Percentiles rank a stretch among this genome's conserved stretches.
These are phyloP conservation scores for Zygoascus flipseniorum DNA, from an alignment of 805 yeast genomes.

Conservation along the genomic window DNA sequence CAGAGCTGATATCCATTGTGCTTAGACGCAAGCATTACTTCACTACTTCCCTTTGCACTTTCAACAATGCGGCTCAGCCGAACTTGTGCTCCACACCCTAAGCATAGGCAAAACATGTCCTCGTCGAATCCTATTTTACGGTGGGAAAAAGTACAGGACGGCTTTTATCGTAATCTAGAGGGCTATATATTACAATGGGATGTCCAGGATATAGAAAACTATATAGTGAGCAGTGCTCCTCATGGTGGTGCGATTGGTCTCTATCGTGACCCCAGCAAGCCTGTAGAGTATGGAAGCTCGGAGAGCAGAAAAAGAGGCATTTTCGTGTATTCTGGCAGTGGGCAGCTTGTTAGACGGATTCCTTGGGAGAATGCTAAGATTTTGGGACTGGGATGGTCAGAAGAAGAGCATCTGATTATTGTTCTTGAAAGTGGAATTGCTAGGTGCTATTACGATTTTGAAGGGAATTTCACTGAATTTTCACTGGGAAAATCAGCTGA, in stretches of 20 bases:
- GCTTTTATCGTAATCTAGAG: slow-evolving; percentile 54
- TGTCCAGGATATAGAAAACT: slow-evolving; percentile 31
- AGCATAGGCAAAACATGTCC: neutral
- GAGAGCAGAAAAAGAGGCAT: slow-evolving; percentile 17
- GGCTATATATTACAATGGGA: slow-evolving; percentile 52
- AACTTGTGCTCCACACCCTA: slow-evolving; percentile 4
- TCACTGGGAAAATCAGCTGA: slow-evolving; percentile 31
- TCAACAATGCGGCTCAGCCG: neutral
- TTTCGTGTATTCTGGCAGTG: slow-evolving; percentile 26
- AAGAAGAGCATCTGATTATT: slow-evolving; percentile 46
- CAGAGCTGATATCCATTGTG: slow-evolving; percentile 1
- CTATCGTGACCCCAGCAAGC: slow-evolving; percentile 26
- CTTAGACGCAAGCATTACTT: no score
- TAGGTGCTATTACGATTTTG: slow-evolving; percentile 55
- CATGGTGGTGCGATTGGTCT: slow-evolving; percentile 48
- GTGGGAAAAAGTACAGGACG: slow-evolving; percentile 75
- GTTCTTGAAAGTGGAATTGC: slow-evolving; percentile 44
- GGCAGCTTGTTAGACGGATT: slow-evolving; percentile 19
- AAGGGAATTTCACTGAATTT: slow-evolving; percentile 56
- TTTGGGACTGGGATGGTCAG: slow-evolving; percentile 45
- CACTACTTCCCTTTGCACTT: neutral
- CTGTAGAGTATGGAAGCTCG: slow-evolving; percentile 15
- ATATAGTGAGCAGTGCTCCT: slow-evolving; percentile 42
- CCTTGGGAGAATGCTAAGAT: slow-evolving; percentile 42
- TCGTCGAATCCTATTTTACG: slow-evolving; percentile 20